A percentile compares a stretch with the other conserved stretches of the same genome.
These are phyloP conservation scores for Graphiopsis chlorocephala DNA, from an alignment of 2,329 filamentous ascomycete species.

Conservation along the genomic window DNA sequence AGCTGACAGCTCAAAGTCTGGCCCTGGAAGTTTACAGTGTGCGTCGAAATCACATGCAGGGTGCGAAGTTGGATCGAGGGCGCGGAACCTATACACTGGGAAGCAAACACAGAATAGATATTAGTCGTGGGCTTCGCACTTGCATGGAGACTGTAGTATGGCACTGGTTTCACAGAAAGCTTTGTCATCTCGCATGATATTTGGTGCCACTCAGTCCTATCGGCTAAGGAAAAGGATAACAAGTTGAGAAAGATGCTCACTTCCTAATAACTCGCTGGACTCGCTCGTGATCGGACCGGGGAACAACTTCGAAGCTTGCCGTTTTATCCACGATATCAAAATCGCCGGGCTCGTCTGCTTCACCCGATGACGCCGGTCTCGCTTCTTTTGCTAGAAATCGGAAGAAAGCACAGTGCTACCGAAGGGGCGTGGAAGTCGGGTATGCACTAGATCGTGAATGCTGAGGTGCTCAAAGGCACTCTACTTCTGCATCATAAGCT, in stretches of 20 bases:
- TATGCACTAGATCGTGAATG: slow-evolving; percentile 1
- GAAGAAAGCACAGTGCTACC: background rate
- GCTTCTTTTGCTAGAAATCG: background rate
- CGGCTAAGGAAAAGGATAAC: background rate
- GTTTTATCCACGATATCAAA: background rate
- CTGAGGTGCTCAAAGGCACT: background rate
- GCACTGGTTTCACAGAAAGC: background rate
- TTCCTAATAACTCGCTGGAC: background rate
- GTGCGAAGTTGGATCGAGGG: background rate
- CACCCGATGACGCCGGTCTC: background rate
- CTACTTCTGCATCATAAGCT: slow-evolving; percentile 56
- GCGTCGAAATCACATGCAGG: background rate
- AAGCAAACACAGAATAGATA: background rate
- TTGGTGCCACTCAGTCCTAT: background rate
- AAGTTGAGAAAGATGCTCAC: background rate
- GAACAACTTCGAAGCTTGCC: background rate
- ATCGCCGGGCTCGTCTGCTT: background rate
- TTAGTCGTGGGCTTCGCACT: background rate
- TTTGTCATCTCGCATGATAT: slow-evolving; percentile 14
- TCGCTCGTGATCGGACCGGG: slow-evolving; percentile 3
- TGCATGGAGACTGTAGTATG: background rate
- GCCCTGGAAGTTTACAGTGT: background rate
- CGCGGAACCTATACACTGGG: background rate
- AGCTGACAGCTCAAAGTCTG: background rate
- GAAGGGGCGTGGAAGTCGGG: background rate